phyloP scores from a whole-genome alignment of 1,284 basidiomycete genomes.

The Ustilago loliicola region DNA sequence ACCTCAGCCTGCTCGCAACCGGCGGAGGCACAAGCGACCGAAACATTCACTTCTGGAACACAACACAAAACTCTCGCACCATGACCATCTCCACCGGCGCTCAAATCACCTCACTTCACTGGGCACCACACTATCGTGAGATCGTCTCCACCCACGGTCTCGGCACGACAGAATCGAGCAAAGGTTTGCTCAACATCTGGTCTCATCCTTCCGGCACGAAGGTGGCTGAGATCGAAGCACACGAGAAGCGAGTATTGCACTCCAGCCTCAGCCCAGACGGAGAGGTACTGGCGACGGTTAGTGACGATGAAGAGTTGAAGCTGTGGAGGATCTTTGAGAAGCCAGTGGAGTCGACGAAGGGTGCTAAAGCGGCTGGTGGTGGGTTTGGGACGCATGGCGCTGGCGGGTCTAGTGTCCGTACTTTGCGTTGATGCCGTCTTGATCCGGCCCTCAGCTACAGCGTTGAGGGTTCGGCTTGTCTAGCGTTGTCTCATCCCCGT shows the following conservation, averaged over 20 bases:
- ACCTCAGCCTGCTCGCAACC: slow-evolving; percentile 87
- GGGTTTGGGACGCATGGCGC: slow-evolving; percentile 30
- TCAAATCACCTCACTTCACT: slow-evolving; percentile 92
- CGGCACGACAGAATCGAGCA: slow-evolving; percentile 55
- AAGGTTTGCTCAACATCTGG: slow-evolving; percentile 65
- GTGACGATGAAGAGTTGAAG: slow-evolving; percentile 68
- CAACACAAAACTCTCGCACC: slow-evolving; percentile 64
- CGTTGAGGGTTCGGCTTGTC: background rate
- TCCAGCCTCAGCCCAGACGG: slow-evolving; percentile 66
- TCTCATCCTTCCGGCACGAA: slow-evolving; percentile 65
- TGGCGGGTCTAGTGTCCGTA: slow-evolving; percentile 36
- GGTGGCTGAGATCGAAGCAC: slow-evolving; percentile 66
- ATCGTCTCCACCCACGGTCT: slow-evolving; percentile 89
- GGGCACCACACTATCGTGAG: slow-evolving; percentile 90
- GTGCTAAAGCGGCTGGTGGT: slow-evolving; percentile 18
- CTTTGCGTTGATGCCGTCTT: slow-evolving; percentile 27
- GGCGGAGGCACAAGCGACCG: slow-evolving; percentile 96
- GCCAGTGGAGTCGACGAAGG: slow-evolving; percentile 50
- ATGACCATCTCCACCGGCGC: slow-evolving; percentile 72
- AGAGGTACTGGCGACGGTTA: slow-evolving; percentile 66
- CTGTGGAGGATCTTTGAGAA: slow-evolving; percentile 70
- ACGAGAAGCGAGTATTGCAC: slow-evolving; percentile 65
- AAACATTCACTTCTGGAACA: slow-evolving; percentile 88
- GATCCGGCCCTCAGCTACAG: background rate
- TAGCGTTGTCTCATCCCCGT: background rate